Base-by-base conservation (phyloP, 352 stramenopile genomes). In the Phytopythium kandeliae region DNA sequence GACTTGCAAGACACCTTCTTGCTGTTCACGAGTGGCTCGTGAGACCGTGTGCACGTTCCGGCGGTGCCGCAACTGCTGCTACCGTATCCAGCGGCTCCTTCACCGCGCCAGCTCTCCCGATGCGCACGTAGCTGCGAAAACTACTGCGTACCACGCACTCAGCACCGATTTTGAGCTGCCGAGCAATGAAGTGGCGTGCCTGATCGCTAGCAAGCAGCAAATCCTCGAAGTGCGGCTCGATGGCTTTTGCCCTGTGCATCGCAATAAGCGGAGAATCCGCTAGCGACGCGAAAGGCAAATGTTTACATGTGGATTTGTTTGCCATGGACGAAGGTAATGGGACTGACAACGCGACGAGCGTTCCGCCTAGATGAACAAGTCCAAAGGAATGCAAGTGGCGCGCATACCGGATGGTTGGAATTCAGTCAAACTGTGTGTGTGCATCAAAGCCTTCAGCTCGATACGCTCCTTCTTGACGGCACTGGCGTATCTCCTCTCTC, bases 21-120 rank as follows among this genome's bases (percentile, higher is more conserved):
- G 75, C 26, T 58, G 36, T n/a, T 26, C 62, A 22, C 51, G 45
- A 25, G 38, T 86, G 16, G 64, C 71, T 42, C 65, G 54, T 44
- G 58, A 77, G 10, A 83, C 54, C 51, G 42, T 28, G 25, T 89
- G 78, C 35, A 45, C 57, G 5, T 85, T 87, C 33, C 51, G 65
- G 25, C 57, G 71, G 34, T 87, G 75, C 44, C 69, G 75, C 26
- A 84, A 63, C 34, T 89, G 78, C 55, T 89, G 78, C 55, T 89
- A 89, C 38, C 65, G 67, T 21, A 67, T 86, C 41, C 78, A 89
- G 51, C 64, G 75, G 11, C 58, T 87, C 5, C 31, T 74, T 2
- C 22, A 26, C 2, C 65, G 68, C 1, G 54, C 53, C 13, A 56
- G 45, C n/a, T 36, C 43, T 15, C 17, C 42, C 0, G 19, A 53